Conservation (phyloP, 2,329 filamentous ascomycete species). For the Cladorrhinum sp. region DNA sequence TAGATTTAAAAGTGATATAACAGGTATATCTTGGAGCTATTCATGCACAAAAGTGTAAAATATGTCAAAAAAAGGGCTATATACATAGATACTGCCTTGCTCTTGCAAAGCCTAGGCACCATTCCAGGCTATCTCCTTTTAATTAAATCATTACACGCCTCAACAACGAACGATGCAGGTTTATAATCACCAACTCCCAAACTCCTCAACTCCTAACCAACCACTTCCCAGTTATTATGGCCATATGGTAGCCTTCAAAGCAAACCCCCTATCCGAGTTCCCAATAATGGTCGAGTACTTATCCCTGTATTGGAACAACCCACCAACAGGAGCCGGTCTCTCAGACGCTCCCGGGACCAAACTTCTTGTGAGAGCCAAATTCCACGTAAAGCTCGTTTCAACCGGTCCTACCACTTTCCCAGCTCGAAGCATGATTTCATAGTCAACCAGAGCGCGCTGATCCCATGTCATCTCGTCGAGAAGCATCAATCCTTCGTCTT, state of each 20-base stretch:
- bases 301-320: slow-evolving; percentile 33
- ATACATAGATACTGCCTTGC: too few relatives aligned
- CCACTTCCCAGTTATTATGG: slow-evolving; percentile 22
- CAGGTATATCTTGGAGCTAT: too few relatives aligned
- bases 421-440: slow-evolving; percentile 45
- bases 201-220: not conserved
- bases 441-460: slow-evolving; percentile 50
- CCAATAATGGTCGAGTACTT: slow-evolving; percentile 34
- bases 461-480: slow-evolving; percentile 43
- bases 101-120: too few relatives aligned
- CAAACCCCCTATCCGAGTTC: slow-evolving; percentile 15
- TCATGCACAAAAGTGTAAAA: too few relatives aligned
- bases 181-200: not conserved
- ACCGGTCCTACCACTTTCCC: slow-evolving; percentile 43
- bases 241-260: slow-evolving; percentile 28
- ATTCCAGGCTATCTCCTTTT: too few relatives aligned
- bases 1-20: too few relatives aligned
- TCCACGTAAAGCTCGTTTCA: slow-evolving; percentile 46
- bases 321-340: slow-evolving; percentile 12
- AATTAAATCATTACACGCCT: too few relatives aligned
- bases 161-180: too few relatives aligned
- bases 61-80: too few relatives aligned
- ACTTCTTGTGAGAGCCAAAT: slow-evolving; percentile 41
- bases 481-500: slow-evolving; percentile 32
- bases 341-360: slow-evolving; percentile 27